These are phyloP conservation scores for Penicillium sp. DNA, from an alignment of 2,329 filamentous ascomycete species.

Conservation along the genomic window DNA sequence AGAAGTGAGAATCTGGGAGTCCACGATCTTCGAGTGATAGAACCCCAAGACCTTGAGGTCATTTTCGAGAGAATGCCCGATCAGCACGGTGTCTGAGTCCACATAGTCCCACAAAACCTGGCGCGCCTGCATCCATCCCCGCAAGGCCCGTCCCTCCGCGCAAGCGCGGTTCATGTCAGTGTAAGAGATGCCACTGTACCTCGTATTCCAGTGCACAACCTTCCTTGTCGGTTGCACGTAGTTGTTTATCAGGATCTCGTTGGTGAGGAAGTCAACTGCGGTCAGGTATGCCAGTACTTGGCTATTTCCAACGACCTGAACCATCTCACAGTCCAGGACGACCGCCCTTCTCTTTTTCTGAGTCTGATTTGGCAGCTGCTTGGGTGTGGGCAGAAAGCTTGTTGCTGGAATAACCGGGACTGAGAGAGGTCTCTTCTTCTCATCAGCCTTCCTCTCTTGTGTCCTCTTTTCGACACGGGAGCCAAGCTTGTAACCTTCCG, in stretches of 20 bases:
- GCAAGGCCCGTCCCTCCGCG: conserved; percentile 31
- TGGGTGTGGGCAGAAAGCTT: not conserved
- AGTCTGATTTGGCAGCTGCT: not conserved
- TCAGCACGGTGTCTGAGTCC: conserved; percentile 45
- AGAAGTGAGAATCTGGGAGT: conserved; percentile 42
- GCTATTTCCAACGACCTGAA: conserved; percentile 28
- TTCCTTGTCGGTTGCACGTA: conserved; percentile 38
- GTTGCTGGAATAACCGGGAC: not conserved
- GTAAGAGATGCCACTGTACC: conserved; percentile 37
- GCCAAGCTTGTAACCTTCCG: not conserved
- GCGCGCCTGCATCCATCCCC: conserved; percentile 45
- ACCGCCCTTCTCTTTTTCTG: conserved; percentile 30
- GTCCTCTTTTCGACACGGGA: not conserved
- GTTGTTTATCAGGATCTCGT: conserved; percentile 44
- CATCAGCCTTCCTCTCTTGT: not conserved
- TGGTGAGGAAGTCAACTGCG: conserved; percentile 46
- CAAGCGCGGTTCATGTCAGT: not conserved
- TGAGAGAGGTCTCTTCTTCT: not conserved
- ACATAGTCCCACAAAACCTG: conserved; percentile 41
- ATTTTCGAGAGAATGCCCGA: conserved; percentile 47
- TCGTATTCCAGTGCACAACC: conserved; percentile 38
- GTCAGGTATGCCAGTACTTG: conserved; percentile 37
- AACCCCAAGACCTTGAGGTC: conserved; percentile 47
- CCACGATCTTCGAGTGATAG: conserved; percentile 43
- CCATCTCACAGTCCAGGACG: conserved; percentile 51